phyloP scores from a whole-genome alignment of 192 early-diverging fungal species.

The Coemansia sp. region DNA sequence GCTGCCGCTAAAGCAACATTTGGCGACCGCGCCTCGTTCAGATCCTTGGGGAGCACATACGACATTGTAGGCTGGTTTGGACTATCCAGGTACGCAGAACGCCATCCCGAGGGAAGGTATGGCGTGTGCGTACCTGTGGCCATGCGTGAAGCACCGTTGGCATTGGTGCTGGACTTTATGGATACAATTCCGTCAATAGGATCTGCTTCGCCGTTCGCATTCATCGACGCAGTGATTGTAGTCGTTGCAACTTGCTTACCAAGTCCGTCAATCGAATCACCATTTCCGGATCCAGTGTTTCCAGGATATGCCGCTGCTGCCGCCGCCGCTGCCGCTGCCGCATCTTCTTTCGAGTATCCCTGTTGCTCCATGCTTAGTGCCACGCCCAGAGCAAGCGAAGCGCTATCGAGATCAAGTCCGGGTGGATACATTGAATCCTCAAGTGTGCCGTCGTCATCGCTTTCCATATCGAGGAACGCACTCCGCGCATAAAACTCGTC shows the following conservation, averaged over 20 bases:
- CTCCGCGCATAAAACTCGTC: slow-evolving; percentile 44
- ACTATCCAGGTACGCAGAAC: slow-evolving; percentile 34
- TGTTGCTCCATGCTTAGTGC: slow-evolving; percentile 55
- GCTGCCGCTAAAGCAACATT: slow-evolving; percentile 21
- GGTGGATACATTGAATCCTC: slow-evolving; percentile 18
- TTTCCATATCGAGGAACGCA: slow-evolving; percentile 35
- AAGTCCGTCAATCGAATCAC: neutral
- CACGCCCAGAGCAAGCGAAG: slow-evolving; percentile 49
- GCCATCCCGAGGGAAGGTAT: slow-evolving; percentile 29
- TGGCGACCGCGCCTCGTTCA: slow-evolving; percentile 38
- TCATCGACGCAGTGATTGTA: slow-evolving; percentile 49
- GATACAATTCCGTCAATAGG: slow-evolving; percentile 53
- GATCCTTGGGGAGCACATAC: slow-evolving; percentile 42
- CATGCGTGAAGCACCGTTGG: slow-evolving; percentile 20
- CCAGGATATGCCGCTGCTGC: slow-evolving; percentile 42
- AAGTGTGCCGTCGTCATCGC: slow-evolving; percentile 6
- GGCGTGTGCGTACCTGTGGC: slow-evolving; percentile 42
- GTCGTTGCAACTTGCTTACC: slow-evolving; percentile 25
- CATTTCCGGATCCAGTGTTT: neutral
- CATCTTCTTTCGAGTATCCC: slow-evolving; percentile 51
- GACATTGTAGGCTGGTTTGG: slow-evolving; percentile 14
- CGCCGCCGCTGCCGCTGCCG: slow-evolving; percentile 27
- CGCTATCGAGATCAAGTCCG: slow-evolving; percentile 41
- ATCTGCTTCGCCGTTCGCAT: slow-evolving; percentile 50
- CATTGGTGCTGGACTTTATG: slow-evolving; percentile 32